Evolutionary conservation across 2,329 filamentous ascomycete species (phyloP), one percentile per base, ranked within the genome.

Genomic region (Fusarium sambucinum): DNA sequence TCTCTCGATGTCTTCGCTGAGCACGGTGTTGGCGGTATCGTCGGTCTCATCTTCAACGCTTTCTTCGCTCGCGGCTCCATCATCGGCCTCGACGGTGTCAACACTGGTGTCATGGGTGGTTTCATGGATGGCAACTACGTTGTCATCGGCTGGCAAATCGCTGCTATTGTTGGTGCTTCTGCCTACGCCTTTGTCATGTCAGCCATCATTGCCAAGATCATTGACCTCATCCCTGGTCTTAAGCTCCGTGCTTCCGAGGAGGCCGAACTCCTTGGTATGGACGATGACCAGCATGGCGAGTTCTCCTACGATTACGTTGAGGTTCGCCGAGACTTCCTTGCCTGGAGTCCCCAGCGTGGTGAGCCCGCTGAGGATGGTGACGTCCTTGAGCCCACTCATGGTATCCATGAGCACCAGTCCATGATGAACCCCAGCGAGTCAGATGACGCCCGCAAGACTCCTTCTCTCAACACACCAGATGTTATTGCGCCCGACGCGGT

Each of bases 231-330:
- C 23, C 92, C 92, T 27, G 92, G 92, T 46, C 86, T 96, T 21
- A 87, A 93, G 77, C 90, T 96, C 45, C 91, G 92, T 59, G 92
- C 92, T 11, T 90, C 87, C 27, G 91, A 94, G 75, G 90, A 94
- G 80, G 92, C 92, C 25, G 92, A 96, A 80, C 87, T 95, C 14
- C 87, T 95, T 58, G 92, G 92, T 71, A 94, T 95, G 91, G 92
- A 96, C 75, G 92, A 95, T 77, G 92, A 95, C 80, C 92, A 96
- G 82, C 91, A 95, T 73, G 92, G 92, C 80, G 92, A 96, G 80
- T 96, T 95, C 77, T 92, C 92, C 14, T 95, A 95, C 83, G 92
- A 96, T 79, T 96, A 95, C 78, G 92, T 96, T 70, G 92, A 96
- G 85, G 92, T 95, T 61, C 90, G 92, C 76, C 89, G 92, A 75